Evolutionary conservation across 495 filamentous ascomycete genomes (phyloP), one percentile per base, ranked within the genome.

Genomic region (Terfezia boudieri): DNA sequence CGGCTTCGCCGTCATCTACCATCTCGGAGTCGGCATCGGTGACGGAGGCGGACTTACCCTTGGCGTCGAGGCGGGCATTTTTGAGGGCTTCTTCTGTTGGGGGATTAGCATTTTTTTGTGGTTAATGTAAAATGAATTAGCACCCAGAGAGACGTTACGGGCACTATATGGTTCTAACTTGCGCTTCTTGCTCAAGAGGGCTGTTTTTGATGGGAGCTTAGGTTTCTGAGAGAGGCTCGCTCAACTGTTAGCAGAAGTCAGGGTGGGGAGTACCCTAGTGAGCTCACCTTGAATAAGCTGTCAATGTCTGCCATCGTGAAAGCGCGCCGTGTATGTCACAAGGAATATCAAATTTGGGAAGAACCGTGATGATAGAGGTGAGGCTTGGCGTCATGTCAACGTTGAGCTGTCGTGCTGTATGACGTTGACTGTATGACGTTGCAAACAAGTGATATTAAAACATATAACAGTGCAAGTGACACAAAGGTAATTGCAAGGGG

Each of bases 281-380:
- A 54, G 16, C 66, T 56, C 71, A 85, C 85, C 69, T 89, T 87
- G 73, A 92, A 92, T 37, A 92, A 71, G 56, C 86, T 82, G 64
- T 89, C 82, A 64, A 89, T 77, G 65, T 76, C 83, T 23, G 81
- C 73, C 82, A 87, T 90, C 56, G 57, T 69, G 41, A 5, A 46
- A 6, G 41, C 41, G 12, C 17, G 12, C 41, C 4, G 41, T 46
- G 41, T 46, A 32, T 32, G 26, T 7, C 7, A 4, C 7, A 32
- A 32, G 26, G 20, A 20, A 20, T 20, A n/a, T 20, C 2, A 20
- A 20, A 20, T n/a, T n/a, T 26, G 26, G 5, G 26, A 5, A 26
- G 26, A 26, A 5, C 26, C 26, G 26, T 26, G 5, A 26, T 26
- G 5, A 26, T 26, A 2, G 2, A 5, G 26, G 26, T 32, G 7